phyloP scores from a whole-genome alignment of 2,329 filamentous ascomycete species.

The Hypomyces perniciosus region DNA sequence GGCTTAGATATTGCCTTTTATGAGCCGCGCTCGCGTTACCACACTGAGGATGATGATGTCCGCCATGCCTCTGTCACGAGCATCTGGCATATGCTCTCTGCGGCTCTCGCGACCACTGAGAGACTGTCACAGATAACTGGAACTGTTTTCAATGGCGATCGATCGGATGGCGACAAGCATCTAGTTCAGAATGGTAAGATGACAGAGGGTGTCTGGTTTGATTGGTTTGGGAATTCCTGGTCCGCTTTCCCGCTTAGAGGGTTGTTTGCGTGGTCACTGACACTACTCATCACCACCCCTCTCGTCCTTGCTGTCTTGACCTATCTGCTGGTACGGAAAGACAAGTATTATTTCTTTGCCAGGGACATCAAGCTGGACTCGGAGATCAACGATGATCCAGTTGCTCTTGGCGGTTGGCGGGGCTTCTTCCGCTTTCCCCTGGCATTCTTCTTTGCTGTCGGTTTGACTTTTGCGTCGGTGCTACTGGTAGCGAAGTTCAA shows the following conservation, averaged over 20 bases:
- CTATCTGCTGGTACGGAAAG: constrained; percentile 60
- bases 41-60: constrained; percentile 83
- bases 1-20: constrained; percentile 92
- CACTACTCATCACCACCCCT: constrained; percentile 73
- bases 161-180: constrained; percentile 48
- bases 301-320: constrained; percentile 64
- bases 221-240: constrained; percentile 75
- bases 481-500: constrained; percentile 78
- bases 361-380: constrained; percentile 48
- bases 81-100: constrained; percentile 94
- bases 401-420: constrained; percentile 67
- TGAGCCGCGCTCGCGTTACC: constrained; percentile 77
- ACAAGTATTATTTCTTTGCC: constrained; percentile 87
- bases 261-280: constrained; percentile 82
- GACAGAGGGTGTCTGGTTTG: constrained; percentile 82
- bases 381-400: constrained; percentile 53
- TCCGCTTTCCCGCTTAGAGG: constrained; percentile 74
- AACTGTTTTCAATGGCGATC: constrained; percentile 56
- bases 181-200: constrained; percentile 62
- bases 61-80: constrained; percentile 65
- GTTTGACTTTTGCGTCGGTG: constrained; percentile 64
- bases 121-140: constrained; percentile 64
- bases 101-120: constrained; percentile 67
- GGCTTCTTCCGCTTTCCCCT: constrained; percentile 83
- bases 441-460: constrained; percentile 61